Percentiles rank a stretch among this genome's conserved stretches.
Conservation (phyloP, 352 stramenopile genomes). For the Achlya hypogyna region DNA sequence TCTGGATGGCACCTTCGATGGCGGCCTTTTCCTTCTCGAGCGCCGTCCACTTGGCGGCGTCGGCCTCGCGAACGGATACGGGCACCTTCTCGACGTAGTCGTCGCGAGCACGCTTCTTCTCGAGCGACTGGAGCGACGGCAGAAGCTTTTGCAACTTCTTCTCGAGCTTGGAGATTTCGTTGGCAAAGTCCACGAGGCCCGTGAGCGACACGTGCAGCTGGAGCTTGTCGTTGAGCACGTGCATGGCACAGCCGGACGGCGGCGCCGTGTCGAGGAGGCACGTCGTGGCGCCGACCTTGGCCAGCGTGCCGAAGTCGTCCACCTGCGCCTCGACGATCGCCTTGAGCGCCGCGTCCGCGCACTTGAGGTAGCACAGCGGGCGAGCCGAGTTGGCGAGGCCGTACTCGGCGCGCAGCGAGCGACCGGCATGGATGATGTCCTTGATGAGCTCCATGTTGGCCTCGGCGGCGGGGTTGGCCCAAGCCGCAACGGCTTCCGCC, state of each 20-base stretch:
- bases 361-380: constrained; percentile 87
- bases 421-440: constrained; percentile 88
- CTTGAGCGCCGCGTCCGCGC: constrained; percentile 62
- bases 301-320: constrained; percentile 94
- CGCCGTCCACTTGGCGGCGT: constrained; percentile 67
- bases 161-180: constrained; percentile 85
- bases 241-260: constrained; percentile 85
- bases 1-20: constrained; percentile 63
- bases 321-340: constrained; percentile 67
- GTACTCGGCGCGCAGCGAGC: constrained; percentile 76
- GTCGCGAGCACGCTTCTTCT: constrained; percentile 74
- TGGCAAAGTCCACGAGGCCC: constrained; percentile 78
- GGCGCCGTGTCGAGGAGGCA: constrained; percentile 76
- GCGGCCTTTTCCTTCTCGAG: constrained; percentile 73
- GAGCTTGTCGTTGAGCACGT: constrained; percentile 91
- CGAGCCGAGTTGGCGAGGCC: constrained; percentile 25
- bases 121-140: constrained; percentile 54
- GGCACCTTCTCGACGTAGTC: constrained; percentile 77
- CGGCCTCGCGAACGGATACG: constrained; percentile 62
- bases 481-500: constrained; percentile 61
- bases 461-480: constrained; percentile 78
- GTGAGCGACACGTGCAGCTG: constrained; percentile 83
- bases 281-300: constrained; percentile 86
- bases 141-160: constrained; percentile 82
- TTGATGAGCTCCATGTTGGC: constrained; percentile 80